Base-by-base conservation (phyloP, 2,329 filamentous ascomycete species). In the Pseudogymnoascus sp. region DNA sequence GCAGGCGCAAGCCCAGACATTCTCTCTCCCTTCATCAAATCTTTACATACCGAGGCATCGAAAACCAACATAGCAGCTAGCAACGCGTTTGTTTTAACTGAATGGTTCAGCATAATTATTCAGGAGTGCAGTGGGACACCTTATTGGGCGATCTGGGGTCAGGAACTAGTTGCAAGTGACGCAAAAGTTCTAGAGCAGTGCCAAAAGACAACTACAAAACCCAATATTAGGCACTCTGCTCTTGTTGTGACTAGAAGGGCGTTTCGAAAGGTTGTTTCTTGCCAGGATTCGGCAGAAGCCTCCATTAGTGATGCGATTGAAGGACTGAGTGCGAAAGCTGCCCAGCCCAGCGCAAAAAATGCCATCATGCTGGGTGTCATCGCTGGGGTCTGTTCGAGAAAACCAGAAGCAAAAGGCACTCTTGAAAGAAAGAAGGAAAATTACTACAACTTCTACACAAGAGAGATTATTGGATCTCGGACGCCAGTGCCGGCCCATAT, bases 91-190 rank as follows among this genome's bases (percentile, higher is more conserved):
- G 91, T 96, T 59, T 79, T 99, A 68, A 82, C 94, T 12, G 91
- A 96, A 75, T 99, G 93, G 93, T 91, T 87, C 74, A 89, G 88
- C 64, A 75, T 93, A 64, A 77, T 97, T 60, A 83, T 96, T 68
- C 86, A 92, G 70, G 82, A 88, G 64, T 79, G 92, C 25, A 83
- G 83, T 33, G 81, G 81, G 59, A 83, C 83, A 14, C 72, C 81
- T 8, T 74, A 83, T 47, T 92, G 86, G 87, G 82, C 84, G 60
- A 79, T 79, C 70, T 86, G 86, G 73, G 84, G 84, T 62, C 71
- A 80, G 67, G 86, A 91, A 35, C 77, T 94, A 44, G 77, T 95
- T 28, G 75, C 84, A 35, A 83, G 88, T 59, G 81, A 89, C 73
- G 90, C 91, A 23, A 85, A 87, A 71, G 84, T 86, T 14, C 77